A percentile compares a stretch with the other conserved stretches of the same genome.
These are phyloP conservation scores for Clonostachys chloroleuca DNA, from an alignment of 2,329 filamentous ascomycete species.

Conservation along the genomic window DNA sequence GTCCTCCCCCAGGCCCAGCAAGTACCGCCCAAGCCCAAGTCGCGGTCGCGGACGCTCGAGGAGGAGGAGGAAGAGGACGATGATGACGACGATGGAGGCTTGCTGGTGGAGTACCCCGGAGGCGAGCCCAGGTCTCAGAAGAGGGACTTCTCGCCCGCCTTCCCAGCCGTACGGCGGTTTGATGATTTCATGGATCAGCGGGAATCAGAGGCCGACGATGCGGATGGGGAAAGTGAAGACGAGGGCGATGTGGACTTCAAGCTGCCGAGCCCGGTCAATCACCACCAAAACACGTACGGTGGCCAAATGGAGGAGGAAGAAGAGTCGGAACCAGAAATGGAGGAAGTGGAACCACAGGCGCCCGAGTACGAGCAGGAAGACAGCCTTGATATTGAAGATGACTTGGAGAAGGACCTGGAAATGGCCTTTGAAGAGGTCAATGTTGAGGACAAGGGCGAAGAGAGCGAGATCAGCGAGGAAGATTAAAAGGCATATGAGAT, in stretches of 20 bases:
- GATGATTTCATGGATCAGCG: constrained; percentile 46
- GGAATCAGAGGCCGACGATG: constrained; percentile 39
- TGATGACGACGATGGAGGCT: constrained; percentile 50
- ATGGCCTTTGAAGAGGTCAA: constrained; percentile 29
- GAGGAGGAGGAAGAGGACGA: constrained; percentile 48
- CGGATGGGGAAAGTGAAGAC: constrained; percentile 40
- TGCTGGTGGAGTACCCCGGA: constrained; percentile 57
- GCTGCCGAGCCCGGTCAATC: constrained; percentile 48
- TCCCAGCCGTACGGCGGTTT: constrained; percentile 42
- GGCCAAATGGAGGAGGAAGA: constrained; percentile 23
- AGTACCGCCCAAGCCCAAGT: constrained; percentile 19
- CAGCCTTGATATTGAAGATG: constrained; percentile 26
- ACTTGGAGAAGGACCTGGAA: constrained; percentile 51
- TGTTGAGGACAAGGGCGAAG: constrained; percentile 43
- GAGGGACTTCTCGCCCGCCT: constrained; percentile 43
- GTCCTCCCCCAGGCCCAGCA: constrained; percentile 25
- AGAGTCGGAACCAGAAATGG: constrained; percentile 2
- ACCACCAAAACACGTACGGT: constrained; percentile 14
- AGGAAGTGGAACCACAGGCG: constrained; percentile 7
- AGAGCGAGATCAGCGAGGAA: constrained; percentile 65
- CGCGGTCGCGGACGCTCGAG: constrained; percentile 15
- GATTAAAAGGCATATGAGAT: constrained; percentile 33
- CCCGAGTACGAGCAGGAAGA: constrained; percentile 19
- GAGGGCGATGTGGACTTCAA: constrained; percentile 46
- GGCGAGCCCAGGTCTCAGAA: constrained; percentile 29